These are phyloP conservation scores for Stagonosporopsis chrysanthemi DNA, from an alignment of 2,329 filamentous ascomycete genomes.

Conservation along the genomic window DNA sequence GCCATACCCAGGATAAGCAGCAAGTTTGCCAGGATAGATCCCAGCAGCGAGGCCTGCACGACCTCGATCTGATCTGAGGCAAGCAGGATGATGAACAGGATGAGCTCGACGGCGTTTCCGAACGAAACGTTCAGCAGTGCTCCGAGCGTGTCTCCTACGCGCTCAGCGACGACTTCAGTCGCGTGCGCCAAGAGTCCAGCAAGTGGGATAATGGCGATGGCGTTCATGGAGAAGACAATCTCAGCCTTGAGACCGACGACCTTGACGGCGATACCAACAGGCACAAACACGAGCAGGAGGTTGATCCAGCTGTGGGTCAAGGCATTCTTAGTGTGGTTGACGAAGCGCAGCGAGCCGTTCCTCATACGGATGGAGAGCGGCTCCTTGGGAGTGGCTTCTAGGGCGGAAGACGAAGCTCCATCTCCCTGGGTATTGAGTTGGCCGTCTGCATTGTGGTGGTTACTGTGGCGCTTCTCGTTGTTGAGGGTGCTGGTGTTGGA, in stretches of 20 bases:
- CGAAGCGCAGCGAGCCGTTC: slow-evolving; percentile 60
- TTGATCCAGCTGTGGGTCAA: slow-evolving; percentile 81
- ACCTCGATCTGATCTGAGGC: slow-evolving; percentile 80
- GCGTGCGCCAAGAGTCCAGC: slow-evolving; percentile 59
- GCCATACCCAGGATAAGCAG: slow-evolving; percentile 91
- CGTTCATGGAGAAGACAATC: slow-evolving; percentile 61
- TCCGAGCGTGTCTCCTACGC: slow-evolving; percentile 58
- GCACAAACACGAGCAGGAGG: slow-evolving; percentile 77
- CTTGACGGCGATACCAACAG: slow-evolving; percentile 74
- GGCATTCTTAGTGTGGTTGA: slow-evolving; percentile 63
- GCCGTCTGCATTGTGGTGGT: slow-evolving; percentile 22
- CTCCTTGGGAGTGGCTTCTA: slow-evolving; percentile 54
- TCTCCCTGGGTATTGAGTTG: slow-evolving; percentile 55
- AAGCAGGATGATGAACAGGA: slow-evolving; percentile 57
- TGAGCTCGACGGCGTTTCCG: slow-evolving; percentile 61
- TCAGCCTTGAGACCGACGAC: slow-evolving; percentile 50
- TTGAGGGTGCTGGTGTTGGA: slow-evolving; percentile 26
- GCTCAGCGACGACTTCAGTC: slow-evolving; percentile 58
- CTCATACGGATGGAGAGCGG: slow-evolving; percentile 59
- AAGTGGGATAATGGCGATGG: slow-evolving; percentile 59
- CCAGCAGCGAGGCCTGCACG: slow-evolving; percentile 87
- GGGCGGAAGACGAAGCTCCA: slow-evolving; percentile 62
- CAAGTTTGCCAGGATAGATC: slow-evolving; percentile 88
- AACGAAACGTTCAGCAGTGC: slow-evolving; percentile 61
- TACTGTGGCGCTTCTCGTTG: slow-evolving; percentile 34